Evolutionary conservation across 306 rosid genomes (phyloP).

Genomic region (Dalbergia cultrata): DNA sequence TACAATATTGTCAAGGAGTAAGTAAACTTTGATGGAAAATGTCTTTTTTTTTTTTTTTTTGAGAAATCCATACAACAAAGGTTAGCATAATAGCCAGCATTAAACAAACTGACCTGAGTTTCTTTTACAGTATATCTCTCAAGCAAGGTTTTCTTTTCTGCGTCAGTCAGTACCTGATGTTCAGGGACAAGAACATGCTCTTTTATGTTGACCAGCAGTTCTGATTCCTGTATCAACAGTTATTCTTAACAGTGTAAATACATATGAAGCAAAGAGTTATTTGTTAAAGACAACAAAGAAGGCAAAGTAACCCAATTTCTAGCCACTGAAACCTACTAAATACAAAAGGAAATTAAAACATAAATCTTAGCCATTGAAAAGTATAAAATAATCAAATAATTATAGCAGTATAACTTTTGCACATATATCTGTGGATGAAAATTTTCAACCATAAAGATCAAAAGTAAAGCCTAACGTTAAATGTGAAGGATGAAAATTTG

Average conservation of each 20-base stretch:
- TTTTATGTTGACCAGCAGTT: conserved; percentile 73
- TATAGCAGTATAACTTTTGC: not conserved
- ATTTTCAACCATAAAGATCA: not conserved
- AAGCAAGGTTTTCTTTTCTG: conserved; percentile 82
- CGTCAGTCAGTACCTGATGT: conserved; percentile 70
- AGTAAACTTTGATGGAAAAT: not conserved
- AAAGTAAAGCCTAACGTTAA: not conserved
- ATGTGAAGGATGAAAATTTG: not conserved
- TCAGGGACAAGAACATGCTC: conserved; percentile 78
- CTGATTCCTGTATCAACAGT: conserved; percentile 70
- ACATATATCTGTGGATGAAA: not conserved
- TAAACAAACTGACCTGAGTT: conserved; percentile 66
- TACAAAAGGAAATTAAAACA: not conserved
- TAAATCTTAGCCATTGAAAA: not conserved
- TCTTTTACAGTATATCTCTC: conserved; percentile 89
- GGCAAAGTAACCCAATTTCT: not conserved
- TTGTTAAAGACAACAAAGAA: not conserved
- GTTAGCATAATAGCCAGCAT: not conserved
- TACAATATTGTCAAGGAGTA: not conserved
- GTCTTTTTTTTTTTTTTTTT: not conserved
- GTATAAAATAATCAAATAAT: not conserved
- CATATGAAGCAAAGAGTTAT: not conserved
- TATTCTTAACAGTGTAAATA: not conserved
- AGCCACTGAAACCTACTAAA: not conserved
- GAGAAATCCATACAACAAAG: not conserved